A percentile compares a stretch with the other conserved stretches of the same genome.
Evolutionary conservation across 148 eudicot genomes (phyloP).

Genomic region (Persicaria maculosa): DNA sequence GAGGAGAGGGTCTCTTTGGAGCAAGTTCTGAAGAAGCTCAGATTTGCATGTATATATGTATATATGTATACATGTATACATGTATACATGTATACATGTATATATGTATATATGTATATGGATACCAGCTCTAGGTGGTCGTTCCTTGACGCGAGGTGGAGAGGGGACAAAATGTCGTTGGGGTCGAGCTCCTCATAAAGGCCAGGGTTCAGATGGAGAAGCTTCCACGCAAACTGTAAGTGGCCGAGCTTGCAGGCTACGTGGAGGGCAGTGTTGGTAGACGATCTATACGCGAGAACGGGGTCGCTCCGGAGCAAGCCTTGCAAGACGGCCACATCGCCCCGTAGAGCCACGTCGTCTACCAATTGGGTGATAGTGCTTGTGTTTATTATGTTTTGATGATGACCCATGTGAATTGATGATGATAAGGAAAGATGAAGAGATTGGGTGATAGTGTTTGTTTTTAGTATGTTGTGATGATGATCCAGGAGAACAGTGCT

Average conservation of each 20-base stretch:
- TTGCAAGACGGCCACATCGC: slow-evolving; percentile 18
- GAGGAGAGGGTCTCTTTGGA: slow-evolving; percentile 20
- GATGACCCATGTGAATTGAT: too few species aligned
- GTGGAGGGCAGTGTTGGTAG: slow-evolving; percentile 25
- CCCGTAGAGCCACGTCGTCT: slow-evolving; percentile 27
- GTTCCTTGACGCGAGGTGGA: slow-evolving; percentile 31
- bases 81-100: too few species aligned
- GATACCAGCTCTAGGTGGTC: slow-evolving; percentile 32
- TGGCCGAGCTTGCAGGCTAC: slow-evolving; percentile 29
- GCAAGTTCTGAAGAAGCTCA: slow-evolving; percentile 11
- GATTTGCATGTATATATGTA: too few species aligned
- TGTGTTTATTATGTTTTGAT: too few species aligned
- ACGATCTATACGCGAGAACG: neutral
- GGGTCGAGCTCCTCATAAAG: slow-evolving; percentile 30
- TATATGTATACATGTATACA: too few species aligned
- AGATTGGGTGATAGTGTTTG: too few species aligned
- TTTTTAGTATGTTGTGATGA: too few species aligned
- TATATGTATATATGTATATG: too few species aligned
- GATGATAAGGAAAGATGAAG: too few species aligned
- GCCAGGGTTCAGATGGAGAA: slow-evolving; percentile 29
- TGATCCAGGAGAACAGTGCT: too few species aligned
- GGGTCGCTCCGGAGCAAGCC: slow-evolving; percentile 22
- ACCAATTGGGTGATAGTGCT: neutral
- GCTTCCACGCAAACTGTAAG: slow-evolving; percentile 19
- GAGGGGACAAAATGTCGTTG: slow-evolving; percentile 21